These are phyloP conservation scores for Calocybe gangraenosa DNA, from an alignment of 768 basidiomycete species.

Conservation along the genomic window DNA sequence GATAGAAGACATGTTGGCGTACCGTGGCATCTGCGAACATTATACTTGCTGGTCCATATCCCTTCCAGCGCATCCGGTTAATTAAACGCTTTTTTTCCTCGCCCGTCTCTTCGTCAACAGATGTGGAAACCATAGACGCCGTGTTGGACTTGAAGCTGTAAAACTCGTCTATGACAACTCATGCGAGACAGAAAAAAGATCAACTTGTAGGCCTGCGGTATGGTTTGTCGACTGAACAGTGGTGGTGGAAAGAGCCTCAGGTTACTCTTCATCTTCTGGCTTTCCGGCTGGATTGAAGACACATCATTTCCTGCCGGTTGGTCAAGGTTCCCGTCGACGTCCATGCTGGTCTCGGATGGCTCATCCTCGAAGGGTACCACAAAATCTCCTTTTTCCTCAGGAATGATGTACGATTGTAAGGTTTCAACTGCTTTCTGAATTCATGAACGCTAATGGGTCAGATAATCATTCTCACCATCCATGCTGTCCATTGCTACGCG, in stretches of 20 bases:
- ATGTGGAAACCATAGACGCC: constrained; percentile 64
- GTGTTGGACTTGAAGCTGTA: constrained; percentile 74
- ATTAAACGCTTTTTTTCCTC: constrained; percentile 81
- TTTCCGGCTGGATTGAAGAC: constrained; percentile 6
- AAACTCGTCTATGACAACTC: not conserved
- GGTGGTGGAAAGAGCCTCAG: constrained; percentile 85
- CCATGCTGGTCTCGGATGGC: constrained; percentile 16
- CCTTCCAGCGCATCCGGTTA: constrained; percentile 84
- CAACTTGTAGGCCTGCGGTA: constrained; percentile 81
- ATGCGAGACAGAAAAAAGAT: constrained; percentile 11
- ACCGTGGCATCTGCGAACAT: constrained; percentile 61
- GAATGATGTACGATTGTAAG: constrained; percentile 66
- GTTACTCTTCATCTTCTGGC: constrained; percentile 39
- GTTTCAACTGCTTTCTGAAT: constrained; percentile 54
- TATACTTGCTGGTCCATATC: constrained; percentile 70
- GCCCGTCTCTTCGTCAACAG: constrained; percentile 70
- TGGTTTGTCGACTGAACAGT: constrained; percentile 76
- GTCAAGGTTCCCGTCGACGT: constrained; percentile 45
- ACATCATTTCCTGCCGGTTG: constrained; percentile 31
- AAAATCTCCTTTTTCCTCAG: constrained; percentile 66
- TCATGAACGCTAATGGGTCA: not conserved
- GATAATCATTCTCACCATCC: constrained; percentile 58
- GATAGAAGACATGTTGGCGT: constrained; percentile 9
- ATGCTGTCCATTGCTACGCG: constrained; percentile 72
- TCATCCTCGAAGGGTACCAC: constrained; percentile 25